A percentile compares a stretch with the other conserved stretches of the same genome.
Evolutionary conservation across 495 filamentous ascomycete species (phyloP).

Genomic region (Trichoderma orchidacearum): DNA sequence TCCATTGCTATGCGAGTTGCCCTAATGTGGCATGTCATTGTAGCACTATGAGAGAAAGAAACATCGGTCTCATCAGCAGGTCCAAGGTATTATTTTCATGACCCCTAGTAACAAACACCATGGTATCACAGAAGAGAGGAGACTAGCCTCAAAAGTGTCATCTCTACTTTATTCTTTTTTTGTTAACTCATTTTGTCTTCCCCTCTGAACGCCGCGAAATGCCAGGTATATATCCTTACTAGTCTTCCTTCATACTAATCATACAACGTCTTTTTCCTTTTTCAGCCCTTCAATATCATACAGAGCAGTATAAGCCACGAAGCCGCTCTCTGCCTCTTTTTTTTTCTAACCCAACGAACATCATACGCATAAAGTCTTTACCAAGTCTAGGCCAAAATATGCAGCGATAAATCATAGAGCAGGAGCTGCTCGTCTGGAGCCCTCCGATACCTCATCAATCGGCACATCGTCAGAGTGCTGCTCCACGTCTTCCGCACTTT

Average conservation of each 20-base stretch:
- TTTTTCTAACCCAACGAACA: not conserved
- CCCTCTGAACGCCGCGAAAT: not conserved
- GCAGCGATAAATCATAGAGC: not conserved
- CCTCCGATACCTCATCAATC: not conserved
- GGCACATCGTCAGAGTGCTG: not conserved
- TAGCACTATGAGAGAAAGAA: too few species aligned
- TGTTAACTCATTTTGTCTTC: not conserved
- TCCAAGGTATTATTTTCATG: too few species aligned
- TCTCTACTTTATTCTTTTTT: too few species aligned
- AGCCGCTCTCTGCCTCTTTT: not conserved
- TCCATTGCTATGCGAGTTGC: too few species aligned
- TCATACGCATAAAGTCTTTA: too few species aligned
- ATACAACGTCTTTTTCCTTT: not conserved
- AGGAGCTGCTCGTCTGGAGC: not conserved
- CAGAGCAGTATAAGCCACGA: not conserved
- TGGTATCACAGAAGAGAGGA: too few species aligned
- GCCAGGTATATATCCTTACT: not conserved
- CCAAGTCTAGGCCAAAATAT: too few species aligned
- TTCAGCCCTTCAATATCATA: not conserved
- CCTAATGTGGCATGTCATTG: too few species aligned
- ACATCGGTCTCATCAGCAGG: too few species aligned
- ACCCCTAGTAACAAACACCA: too few species aligned
- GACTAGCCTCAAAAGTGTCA: too few species aligned
- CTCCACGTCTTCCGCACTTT: not conserved
- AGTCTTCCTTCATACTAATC: not conserved